phyloP scores from a whole-genome alignment of 805 yeast genomes.

The Hanseniaspora meyeri region DNA sequence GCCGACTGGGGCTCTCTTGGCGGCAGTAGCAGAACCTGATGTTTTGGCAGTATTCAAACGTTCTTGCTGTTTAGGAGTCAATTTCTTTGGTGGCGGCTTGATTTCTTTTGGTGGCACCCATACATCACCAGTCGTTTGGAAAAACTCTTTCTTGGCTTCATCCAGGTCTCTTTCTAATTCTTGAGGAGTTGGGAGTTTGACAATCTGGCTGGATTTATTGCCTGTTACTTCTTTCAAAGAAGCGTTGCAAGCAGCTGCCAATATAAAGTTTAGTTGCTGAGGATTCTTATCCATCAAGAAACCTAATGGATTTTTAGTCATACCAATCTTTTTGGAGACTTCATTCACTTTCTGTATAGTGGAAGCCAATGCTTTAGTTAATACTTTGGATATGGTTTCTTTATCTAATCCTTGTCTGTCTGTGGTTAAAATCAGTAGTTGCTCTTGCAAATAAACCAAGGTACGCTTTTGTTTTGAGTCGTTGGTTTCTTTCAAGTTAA shows the following conservation, averaged over 20 bases:
- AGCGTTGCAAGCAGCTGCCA: constrained; percentile 70
- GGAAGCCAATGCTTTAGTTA: constrained; percentile 85
- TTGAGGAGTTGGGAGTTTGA: constrained; percentile 22
- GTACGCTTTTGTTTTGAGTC: constrained; percentile 40
- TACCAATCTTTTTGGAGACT: constrained; percentile 75
- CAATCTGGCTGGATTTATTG: constrained; percentile 38
- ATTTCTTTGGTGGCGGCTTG: constrained; percentile 16
- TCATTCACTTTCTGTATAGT: constrained; percentile 83
- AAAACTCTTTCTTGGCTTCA: constrained; percentile 14
- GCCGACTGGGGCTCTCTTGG: not conserved
- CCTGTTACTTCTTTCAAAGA: constrained; percentile 53
- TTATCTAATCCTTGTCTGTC: constrained; percentile 66
- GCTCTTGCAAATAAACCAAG: constrained; percentile 73
- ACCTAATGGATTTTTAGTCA: constrained; percentile 64
- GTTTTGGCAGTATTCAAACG: not conserved
- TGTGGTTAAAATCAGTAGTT: constrained; percentile 65
- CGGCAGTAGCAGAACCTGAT: not conserved
- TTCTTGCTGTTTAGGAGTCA: constrained; percentile 11
- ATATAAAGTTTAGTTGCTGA: constrained; percentile 61
- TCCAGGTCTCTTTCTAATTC: constrained; percentile 14
- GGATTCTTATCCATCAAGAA: constrained; percentile 73
- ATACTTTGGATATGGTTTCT: constrained; percentile 67
- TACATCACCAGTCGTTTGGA: constrained; percentile 10
- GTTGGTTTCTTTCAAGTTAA: constrained; percentile 24
- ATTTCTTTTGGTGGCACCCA: constrained; percentile 16